phyloP scores from a whole-genome alignment of 2,329 filamentous ascomycete species.

The Teratosphaeria viscida region DNA sequence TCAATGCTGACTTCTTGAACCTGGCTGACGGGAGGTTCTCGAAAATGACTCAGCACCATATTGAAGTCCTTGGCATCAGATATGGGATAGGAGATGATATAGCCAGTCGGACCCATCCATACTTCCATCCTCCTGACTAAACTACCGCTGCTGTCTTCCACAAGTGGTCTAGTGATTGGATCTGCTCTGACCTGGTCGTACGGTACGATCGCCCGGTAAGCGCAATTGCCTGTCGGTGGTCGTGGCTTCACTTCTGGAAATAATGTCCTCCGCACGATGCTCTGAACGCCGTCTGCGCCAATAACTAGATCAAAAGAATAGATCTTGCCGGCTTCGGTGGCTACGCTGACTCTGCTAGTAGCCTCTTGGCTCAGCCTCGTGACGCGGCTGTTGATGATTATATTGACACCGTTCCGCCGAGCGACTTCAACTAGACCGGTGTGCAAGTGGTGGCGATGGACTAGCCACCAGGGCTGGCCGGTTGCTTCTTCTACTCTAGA shows the following conservation, averaged over 20 bases:
- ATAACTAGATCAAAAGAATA: conserved; percentile 21
- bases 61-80: conserved; percentile 36
- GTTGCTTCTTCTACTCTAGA: conserved; percentile 23
- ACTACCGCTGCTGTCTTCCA: conserved; percentile 19
- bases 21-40: conserved; percentile 27
- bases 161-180: conserved; percentile 26
- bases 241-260: conserved; percentile 33
- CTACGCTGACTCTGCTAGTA: conserved; percentile 19
- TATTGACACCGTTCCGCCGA: conserved; percentile 26
- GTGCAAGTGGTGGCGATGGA: conserved; percentile 39
- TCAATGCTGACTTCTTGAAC: conserved; percentile 32
- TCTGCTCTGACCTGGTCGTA: conserved; percentile 34
- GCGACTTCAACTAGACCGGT: conserved; percentile 33
- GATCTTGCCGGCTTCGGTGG: conserved; percentile 17
- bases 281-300: conserved; percentile 22
- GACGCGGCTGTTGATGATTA: conserved; percentile 31
- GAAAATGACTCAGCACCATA: conserved; percentile 34
- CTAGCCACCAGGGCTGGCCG: conserved; percentile 36
- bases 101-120: conserved; percentile 31
- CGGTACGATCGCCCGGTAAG: conserved; percentile 37
- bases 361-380: conserved; percentile 21
- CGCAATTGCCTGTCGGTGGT: conserved; percentile 33
- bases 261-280: conserved; percentile 28
- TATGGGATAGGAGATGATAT: conserved; percentile 40
- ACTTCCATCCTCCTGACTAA: conserved; percentile 36